Percentiles rank a stretch among this genome's conserved stretches.
phyloP scores from a whole-genome alignment of 2,329 filamentous ascomycete species.

The Tolypocladium nubicola region DNA sequence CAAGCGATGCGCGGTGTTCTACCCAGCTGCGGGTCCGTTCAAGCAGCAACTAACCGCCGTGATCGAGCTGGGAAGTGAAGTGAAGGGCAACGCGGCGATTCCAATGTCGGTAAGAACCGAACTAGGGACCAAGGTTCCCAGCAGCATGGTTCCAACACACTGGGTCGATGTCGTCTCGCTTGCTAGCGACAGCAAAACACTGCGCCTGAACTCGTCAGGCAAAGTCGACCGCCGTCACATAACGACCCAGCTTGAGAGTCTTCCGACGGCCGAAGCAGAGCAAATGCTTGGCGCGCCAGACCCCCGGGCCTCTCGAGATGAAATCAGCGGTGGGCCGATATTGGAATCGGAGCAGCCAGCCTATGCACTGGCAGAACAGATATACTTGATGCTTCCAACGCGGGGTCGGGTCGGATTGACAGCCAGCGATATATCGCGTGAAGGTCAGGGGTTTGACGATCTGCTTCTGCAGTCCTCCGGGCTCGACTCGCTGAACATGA shows the following conservation, averaged over 20 bases:
- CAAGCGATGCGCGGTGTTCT: constrained; percentile 1
- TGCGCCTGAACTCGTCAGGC: neutral
- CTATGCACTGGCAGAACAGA: neutral
- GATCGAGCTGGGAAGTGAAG: neutral
- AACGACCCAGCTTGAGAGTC: neutral
- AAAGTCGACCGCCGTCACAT: neutral
- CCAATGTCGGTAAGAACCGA: neutral
- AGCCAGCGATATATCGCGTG: neutral
- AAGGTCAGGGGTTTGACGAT: neutral
- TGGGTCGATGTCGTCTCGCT: neutral
- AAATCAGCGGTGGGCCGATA: neutral
- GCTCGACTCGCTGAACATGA: constrained; percentile 4
- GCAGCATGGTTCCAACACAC: neutral
- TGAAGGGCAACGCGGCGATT: neutral
- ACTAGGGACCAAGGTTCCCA: neutral
- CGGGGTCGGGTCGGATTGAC: neutral
- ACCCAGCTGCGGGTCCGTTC: neutral
- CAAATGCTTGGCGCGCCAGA: neutral
- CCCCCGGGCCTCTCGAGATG: neutral
- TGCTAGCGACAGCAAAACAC: neutral
- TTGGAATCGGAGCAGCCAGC: constrained; percentile 1
- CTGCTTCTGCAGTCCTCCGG: neutral
- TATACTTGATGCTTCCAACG: neutral
- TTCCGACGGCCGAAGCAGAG: neutral
- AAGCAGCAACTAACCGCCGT: neutral